phyloP scores from a whole-genome alignment of 257 asterid genomes.

The Haberlea rhodopensis region DNA sequence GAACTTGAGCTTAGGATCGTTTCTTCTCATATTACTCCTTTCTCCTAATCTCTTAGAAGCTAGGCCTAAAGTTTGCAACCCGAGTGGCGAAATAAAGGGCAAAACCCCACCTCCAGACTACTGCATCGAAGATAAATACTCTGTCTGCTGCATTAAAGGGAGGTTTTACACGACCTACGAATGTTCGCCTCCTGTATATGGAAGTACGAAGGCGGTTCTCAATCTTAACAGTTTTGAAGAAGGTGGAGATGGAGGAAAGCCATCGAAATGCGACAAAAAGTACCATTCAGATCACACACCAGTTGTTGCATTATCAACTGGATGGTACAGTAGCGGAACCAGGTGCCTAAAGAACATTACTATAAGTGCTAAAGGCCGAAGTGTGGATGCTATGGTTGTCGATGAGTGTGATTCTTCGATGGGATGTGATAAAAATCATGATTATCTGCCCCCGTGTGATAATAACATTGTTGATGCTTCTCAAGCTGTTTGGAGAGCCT shows the following conservation, averaged over 20 bases:
- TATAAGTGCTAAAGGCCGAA: slow-evolving; percentile 22
- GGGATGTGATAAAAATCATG: slow-evolving; percentile 28
- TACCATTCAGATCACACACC: slow-evolving; percentile 31
- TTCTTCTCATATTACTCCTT: not conserved
- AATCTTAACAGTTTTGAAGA: slow-evolving; percentile 29
- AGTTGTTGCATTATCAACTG: slow-evolving; percentile 28
- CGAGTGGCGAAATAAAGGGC: slow-evolving; percentile 31
- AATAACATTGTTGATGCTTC: slow-evolving; percentile 34
- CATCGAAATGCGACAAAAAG: slow-evolving; percentile 27
- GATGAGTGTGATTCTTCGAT: slow-evolving; percentile 25
- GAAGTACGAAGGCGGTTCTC: slow-evolving; percentile 27
- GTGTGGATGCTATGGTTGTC: slow-evolving; percentile 33
- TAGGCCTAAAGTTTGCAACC: slow-evolving; percentile 29
- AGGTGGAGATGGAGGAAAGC: slow-evolving; percentile 30
- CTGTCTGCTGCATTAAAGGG: slow-evolving; percentile 26
- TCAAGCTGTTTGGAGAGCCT: slow-evolving; percentile 34
- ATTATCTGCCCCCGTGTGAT: slow-evolving; percentile 28
- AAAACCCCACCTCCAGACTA: slow-evolving; percentile 23
- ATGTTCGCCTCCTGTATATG: slow-evolving; percentile 26
- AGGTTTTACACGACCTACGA: slow-evolving; percentile 26
- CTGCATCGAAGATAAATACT: slow-evolving; percentile 24
- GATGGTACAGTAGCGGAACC: slow-evolving; percentile 26
- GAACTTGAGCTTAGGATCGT: not conserved
- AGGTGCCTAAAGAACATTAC: slow-evolving; percentile 26
- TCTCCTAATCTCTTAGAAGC: not conserved